Conservation (phyloP, 192 early-diverging fungal genomes). For the Linnemannia elongata region DNA sequence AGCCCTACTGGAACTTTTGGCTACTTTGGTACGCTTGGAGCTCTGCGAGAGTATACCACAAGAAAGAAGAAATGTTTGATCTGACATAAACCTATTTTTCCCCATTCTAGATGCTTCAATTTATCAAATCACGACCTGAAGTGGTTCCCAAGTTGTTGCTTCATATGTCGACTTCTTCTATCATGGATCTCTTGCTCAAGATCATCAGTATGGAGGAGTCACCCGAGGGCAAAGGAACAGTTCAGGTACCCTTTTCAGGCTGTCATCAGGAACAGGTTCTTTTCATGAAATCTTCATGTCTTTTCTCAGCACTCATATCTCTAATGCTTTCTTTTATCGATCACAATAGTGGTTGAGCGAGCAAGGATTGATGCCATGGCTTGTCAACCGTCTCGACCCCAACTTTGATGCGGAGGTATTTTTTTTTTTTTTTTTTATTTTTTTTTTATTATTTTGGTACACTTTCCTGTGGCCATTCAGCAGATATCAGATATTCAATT, state of each 20-base stretch:
- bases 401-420: slow-evolving; percentile 79
- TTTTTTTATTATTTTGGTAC: background rate
- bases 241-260: slow-evolving; percentile 67
- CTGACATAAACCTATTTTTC: background rate
- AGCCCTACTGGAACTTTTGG: background rate
- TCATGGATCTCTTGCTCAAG: slow-evolving; percentile 92
- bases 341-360: slow-evolving; percentile 84
- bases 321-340: background rate
- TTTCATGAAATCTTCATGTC: background rate
- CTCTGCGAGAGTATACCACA: too few relatives aligned
- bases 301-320: background rate
- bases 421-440: background rate
- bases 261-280: background rate
- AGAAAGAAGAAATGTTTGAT: background rate
- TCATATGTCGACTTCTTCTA: slow-evolving; percentile 87
- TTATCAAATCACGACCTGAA: slow-evolving; percentile 81
- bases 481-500: background rate
- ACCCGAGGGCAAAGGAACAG: slow-evolving; percentile 83
- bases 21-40: too few relatives aligned
- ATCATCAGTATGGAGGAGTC: slow-evolving; percentile 92
- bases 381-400: slow-evolving; percentile 85
- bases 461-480: too few relatives aligned
- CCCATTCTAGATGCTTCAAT: slow-evolving; percentile 79
- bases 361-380: slow-evolving; percentile 76
- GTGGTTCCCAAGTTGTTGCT: slow-evolving; percentile 82